Evolutionary conservation across 2,329 filamentous ascomycete genomes (phyloP).

Genomic region (Tolypocladium cylindrosporum): DNA sequence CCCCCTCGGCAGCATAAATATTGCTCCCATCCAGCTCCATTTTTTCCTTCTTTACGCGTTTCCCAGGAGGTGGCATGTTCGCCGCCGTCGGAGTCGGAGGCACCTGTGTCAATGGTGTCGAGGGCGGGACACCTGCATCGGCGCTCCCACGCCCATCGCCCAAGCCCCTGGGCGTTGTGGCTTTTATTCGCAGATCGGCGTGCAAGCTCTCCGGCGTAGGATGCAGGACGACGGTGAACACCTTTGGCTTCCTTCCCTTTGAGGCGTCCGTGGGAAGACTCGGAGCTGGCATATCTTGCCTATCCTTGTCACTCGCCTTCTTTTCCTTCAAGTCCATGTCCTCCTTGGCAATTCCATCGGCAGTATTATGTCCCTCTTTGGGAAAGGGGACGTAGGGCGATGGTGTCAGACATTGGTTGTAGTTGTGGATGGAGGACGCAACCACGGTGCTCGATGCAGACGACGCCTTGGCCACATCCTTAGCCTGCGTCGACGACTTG

Average conservation of each 20-base stretch:
- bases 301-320: slow-evolving; percentile 32
- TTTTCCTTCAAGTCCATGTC: slow-evolving; percentile 22
- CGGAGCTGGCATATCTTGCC: slow-evolving; percentile 48
- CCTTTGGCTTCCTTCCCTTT: slow-evolving; percentile 45
- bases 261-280: slow-evolving; percentile 35
- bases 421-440: slow-evolving; percentile 84
- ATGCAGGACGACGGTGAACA: slow-evolving; percentile 73
- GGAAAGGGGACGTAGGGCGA: slow-evolving; percentile 77
- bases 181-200: slow-evolving; percentile 66
- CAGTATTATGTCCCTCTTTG: slow-evolving; percentile 37
- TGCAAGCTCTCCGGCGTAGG: slow-evolving; percentile 70
- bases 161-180: slow-evolving; percentile 52
- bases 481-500: slow-evolving; percentile 52
- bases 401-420: slow-evolving; percentile 81
- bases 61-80: slow-evolving; percentile 49
- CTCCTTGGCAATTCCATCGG: slow-evolving; percentile 19
- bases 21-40: slow-evolving; percentile 70
- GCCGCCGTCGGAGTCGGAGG: slow-evolving; percentile 53
- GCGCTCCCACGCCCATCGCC: slow-evolving; percentile 20
- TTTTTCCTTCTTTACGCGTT: slow-evolving; percentile 59
- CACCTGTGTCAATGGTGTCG: slow-evolving; percentile 52
- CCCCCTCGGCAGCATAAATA: slow-evolving; percentile 64
- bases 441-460: slow-evolving; percentile 51
- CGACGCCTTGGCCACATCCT: slow-evolving; percentile 41
- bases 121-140: slow-evolving; percentile 47